Evolutionary conservation across 306 rosid species (phyloP).

Genomic region (Vigna trinervia): DNA sequence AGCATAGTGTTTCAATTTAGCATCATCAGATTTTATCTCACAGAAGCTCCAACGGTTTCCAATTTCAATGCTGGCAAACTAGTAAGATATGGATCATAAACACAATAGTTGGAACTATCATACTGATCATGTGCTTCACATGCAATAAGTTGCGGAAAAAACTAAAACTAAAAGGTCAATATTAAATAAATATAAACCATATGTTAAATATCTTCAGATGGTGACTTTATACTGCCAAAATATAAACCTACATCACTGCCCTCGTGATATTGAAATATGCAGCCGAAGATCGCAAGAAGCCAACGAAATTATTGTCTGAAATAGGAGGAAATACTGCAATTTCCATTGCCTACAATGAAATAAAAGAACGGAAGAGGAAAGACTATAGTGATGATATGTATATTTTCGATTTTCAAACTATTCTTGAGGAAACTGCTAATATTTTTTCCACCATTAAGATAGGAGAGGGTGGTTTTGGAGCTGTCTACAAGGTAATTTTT

Average conservation of each 20-base stretch:
- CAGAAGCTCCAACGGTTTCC: too few relatives aligned
- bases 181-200: too few relatives aligned
- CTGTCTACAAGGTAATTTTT: neutral
- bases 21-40: too few relatives aligned
- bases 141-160: slow-evolving; percentile 12
- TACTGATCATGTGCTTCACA: neutral
- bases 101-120: neutral
- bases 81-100: neutral
- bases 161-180: slow-evolving; percentile 3
- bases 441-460: slow-evolving; percentile 1
- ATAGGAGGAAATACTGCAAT: neutral
- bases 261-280: neutral
- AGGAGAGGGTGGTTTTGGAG: neutral
- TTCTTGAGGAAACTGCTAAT: slow-evolving; percentile 1
- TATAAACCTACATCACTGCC: too few relatives aligned
- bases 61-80: neutral
- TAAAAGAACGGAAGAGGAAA: neutral
- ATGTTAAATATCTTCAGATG: too few relatives aligned
- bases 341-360: slow-evolving; percentile 1
- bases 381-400: slow-evolving; percentile 1
- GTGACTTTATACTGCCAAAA: too few relatives aligned
- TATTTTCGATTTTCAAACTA: slow-evolving; percentile 26
- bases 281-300: neutral
- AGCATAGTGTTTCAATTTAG: too few relatives aligned
- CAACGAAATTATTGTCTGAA: neutral